Evolutionary conservation across 345 rosid genomes (phyloP), one percentile per base, ranked within the genome.

Genomic region (Salix exigua): DNA sequence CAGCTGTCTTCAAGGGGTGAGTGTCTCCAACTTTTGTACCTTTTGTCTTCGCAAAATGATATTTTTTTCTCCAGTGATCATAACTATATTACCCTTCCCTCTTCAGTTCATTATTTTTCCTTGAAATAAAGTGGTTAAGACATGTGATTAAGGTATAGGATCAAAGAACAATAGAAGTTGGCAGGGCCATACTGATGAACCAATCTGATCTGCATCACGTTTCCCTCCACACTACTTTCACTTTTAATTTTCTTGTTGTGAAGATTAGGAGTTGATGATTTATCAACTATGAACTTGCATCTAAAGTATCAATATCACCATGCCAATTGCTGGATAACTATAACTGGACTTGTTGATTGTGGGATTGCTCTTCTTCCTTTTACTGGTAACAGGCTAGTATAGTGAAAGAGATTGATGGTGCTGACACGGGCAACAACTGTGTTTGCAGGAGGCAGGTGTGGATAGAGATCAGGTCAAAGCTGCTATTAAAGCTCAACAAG

Each of bases 401-500:
- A 31, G 19, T 50, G 5, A 40, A 61, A 61, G 70, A 33, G 70
- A 38, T 61, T 14, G 30, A 25, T 37, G 12, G 13, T 10, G 8
- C 30, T 68, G 19, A 46, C 50, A 48, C 35, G 28, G 21, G 9
- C 12, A 31, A 70, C 50, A 5, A 12, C 55, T 73, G 0, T 81
- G 80, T 77, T 48, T 87, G 70, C 94, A 96, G 99, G 87, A 96
- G 99, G 87, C 85, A 69, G 92, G 87, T 68, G 97, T 92, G 81
- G 97, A 96, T 83, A 88, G 85, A 80, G 97, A 92, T 83, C 93
- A 91, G 84, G 91, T 96, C 73, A 94, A 96, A 91, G 99, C 99
- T 73, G 99, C 99, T 67, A 96, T 96, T 68, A 94, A 91, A 82
- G 97, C 97, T 71, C 99, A 96, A 86, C 99, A 96, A 84, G 98